Base-by-base conservation (phyloP, 345 rosid genomes). In the Excoecaria cochinchinensis region DNA sequence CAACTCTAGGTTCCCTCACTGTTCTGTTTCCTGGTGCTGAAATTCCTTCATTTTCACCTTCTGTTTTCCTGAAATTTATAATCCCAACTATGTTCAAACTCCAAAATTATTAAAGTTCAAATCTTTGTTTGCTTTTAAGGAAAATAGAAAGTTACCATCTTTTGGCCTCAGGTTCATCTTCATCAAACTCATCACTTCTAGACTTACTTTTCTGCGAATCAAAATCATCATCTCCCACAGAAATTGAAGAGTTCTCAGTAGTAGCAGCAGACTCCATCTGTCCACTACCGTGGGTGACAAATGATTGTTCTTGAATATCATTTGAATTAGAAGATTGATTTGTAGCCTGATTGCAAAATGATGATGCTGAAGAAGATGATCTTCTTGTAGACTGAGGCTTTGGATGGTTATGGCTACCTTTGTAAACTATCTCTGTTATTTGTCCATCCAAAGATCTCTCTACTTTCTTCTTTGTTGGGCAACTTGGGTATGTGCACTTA, bases 391-490 rank as follows among this genome's bases (percentile, higher is more conserved):
- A 90, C 66, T 87, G 89, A 64, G 97, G 98, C 79, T 89, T 92
- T 0, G 94, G 92, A 82, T 94, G 98, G 76, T 91, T 94, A 70
- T 94, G 98, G 50, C 85, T 89, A 40, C 98, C 98, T 78, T 88
- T 92, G 48, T 94, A 94, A 69, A 92, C 92, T 58, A 92, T 94
- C 87, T 94, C 97, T 65, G 90, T 94, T 19, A 94, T 85, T 70
- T 89, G 92, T n/a, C 98, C 98, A 57, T 90, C 92, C 13, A 83
- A 75, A 63, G 97, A 89, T 25, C 86, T 87, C 88, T 94, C 98
- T 3, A 94, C 93, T 77, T 91, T 92, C 94, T 94, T 94, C 90
- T 92, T 94, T 11, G 97, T 92, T 15, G 86, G 83, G 70, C 98
- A 94, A 69, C 50, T 86, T 7, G 90, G 92, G 75, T 46, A 91